A percentile compares a stretch with the other conserved stretches of the same genome.
Evolutionary conservation across 2,329 filamentous ascomycete species (phyloP).

Genomic region (Trichophyton simii): DNA sequence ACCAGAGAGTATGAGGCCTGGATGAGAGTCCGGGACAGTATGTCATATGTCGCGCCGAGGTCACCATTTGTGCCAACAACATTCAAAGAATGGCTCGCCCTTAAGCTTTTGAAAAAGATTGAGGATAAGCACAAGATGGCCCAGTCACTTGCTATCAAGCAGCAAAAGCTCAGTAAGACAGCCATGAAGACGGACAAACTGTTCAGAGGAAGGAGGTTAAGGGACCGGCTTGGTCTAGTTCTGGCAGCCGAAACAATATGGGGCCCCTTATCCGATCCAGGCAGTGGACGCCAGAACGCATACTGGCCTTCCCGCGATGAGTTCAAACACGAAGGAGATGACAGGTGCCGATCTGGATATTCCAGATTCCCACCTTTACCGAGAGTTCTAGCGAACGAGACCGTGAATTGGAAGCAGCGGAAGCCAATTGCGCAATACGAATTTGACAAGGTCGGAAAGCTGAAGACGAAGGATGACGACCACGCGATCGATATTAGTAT

Average conservation of each 20-base stretch:
- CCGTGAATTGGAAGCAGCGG: slow-evolving; percentile 23
- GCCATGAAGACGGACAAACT: slow-evolving; percentile 7
- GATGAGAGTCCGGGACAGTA: slow-evolving; percentile 14
- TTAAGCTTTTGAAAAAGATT: slow-evolving; percentile 13
- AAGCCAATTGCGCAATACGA: slow-evolving; percentile 13
- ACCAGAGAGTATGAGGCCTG: slow-evolving; percentile 20
- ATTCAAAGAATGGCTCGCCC: slow-evolving; percentile 17
- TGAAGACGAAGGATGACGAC: slow-evolving; percentile 1
- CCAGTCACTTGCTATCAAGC: not conserved
- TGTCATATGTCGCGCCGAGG: slow-evolving; percentile 16
- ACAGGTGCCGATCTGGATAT: slow-evolving; percentile 20
- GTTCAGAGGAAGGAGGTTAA: slow-evolving; percentile 16
- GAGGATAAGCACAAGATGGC: slow-evolving; percentile 8
- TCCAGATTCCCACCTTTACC: slow-evolving; percentile 22
- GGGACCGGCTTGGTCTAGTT: slow-evolving; percentile 18
- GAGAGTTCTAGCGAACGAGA: slow-evolving; percentile 21
- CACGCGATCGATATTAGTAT: not conserved
- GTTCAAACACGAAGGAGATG: slow-evolving; percentile 23
- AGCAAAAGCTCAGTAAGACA: slow-evolving; percentile 1
- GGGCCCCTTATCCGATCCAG: slow-evolving; percentile 11
- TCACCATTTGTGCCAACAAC: slow-evolving; percentile 19
- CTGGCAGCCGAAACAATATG: slow-evolving; percentile 21
- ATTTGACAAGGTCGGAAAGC: slow-evolving; percentile 17
- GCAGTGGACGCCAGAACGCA: slow-evolving; percentile 13
- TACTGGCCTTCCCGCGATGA: slow-evolving; percentile 23